Base-by-base conservation (phyloP, 2,329 filamentous ascomycete species). In the Fusarium sp. region DNA sequence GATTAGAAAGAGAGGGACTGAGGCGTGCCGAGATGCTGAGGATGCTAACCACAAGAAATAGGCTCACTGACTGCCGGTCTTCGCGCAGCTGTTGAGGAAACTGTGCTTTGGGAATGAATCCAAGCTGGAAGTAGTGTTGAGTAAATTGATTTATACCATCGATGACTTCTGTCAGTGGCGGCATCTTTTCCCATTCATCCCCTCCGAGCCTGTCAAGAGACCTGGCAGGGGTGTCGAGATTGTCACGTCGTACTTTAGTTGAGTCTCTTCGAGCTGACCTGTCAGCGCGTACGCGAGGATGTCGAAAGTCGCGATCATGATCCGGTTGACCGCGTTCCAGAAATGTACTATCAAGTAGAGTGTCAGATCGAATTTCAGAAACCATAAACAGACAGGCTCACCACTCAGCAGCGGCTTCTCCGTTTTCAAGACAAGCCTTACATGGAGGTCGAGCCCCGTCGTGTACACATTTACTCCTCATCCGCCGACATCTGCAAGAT, bases 21-120 rank as follows among this genome's bases (percentile, higher is more conserved):
- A 87, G 81, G 21, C 86, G 81, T 4, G 85, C 85, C 6, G 86
- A 87, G 52, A 88, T 81, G 68, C 85, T 85, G 28, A 88, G 81
- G 48, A 88, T 83, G 59, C 82, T 80, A 12, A 87, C 77, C 20
- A 88, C 77, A 23, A 88, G 78, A 58, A 88, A 88, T 20, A 83
- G 78, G 73, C 82, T 85, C 65, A 85, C 77, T n/a, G 82, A 82
- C 15, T 77, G 78, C 26, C 79, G 78, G 53, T 86, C 80, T 6
- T 79, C 79, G 38, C 77, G 78, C n/a, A 88, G 76, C 8, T 79
- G 78, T 23, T 81, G 76, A 2, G 80, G 77, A 51, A 88, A 87
- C 49, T 80, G 76, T 23, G 83, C 77, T 74, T 86, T 87, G 7
- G 83, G 83, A 32, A 88, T 84, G 69, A 88, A 88, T 23, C 86